Evolutionary conservation across 805 yeast genomes (phyloP).

Genomic region (Candida coquimbonensis): DNA sequence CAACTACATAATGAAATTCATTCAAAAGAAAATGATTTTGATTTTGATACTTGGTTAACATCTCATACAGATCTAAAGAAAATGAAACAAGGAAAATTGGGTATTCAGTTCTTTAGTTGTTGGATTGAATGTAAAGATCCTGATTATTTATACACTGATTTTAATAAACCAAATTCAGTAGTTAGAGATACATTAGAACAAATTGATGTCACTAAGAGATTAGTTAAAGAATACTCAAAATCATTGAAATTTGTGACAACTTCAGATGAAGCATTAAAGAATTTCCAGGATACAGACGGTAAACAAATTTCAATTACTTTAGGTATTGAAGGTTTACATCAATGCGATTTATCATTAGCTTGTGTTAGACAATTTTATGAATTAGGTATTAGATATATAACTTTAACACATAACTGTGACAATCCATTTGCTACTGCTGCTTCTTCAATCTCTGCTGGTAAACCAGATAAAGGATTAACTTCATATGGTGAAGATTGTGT

Average conservation of each 20-base stretch:
- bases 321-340: conserved; percentile 52
- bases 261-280: conserved; percentile 34
- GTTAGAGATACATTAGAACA: conserved; percentile 51
- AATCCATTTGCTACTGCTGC: conserved; percentile 55
- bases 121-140: conserved; percentile 40
- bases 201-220: conserved; percentile 42
- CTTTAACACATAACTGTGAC: conserved; percentile 49
- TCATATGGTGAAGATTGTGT: conserved; percentile 26
- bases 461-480: conserved; percentile 38
- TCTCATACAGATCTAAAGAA: conserved; percentile 39
- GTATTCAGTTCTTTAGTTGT: conserved; percentile 45
- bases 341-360: conserved; percentile 41
- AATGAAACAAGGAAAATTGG: conserved; percentile 37
- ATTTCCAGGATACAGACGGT: conserved; percentile 22
- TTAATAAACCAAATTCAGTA: conserved; percentile 34
- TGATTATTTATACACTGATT: conserved; percentile 34
- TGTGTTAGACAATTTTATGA: conserved; percentile 42
- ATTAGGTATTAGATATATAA: conserved; percentile 46
- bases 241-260: conserved; percentile 33
- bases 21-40: conserved; percentile 25
- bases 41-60: conserved; percentile 33
- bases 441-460: conserved; percentile 38
- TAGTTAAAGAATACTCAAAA: conserved; percentile 34
- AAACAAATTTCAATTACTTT: conserved; percentile 38
- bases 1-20: conserved; percentile 39